Evolutionary conservation across 768 basidiomycete genomes (phyloP).

Genomic region (Tricholoma terreum): DNA sequence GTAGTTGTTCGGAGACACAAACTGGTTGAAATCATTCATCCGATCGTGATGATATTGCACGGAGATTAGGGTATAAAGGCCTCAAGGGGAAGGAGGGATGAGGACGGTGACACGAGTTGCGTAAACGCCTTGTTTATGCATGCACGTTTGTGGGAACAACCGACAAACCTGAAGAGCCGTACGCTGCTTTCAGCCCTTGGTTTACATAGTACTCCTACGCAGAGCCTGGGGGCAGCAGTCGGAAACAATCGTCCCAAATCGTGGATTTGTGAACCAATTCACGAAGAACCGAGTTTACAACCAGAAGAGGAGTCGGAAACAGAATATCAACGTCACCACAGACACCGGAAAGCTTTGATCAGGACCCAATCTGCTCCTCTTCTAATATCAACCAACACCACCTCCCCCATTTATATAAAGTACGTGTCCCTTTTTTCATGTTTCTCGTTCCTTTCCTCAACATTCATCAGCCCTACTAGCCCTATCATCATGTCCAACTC

Average conservation of each 20-base stretch:
- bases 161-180: constrained; percentile 13
- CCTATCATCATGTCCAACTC: constrained; percentile 48
- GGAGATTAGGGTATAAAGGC: constrained; percentile 36
- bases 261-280: constrained; percentile 45
- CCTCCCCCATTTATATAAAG: constrained; percentile 29
- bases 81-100: constrained; percentile 27
- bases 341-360: constrained; percentile 40
- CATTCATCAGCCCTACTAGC: neutral
- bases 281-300: constrained; percentile 43
- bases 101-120: constrained; percentile 3
- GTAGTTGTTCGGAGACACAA: constrained; percentile 9
- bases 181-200: constrained; percentile 13
- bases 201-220: constrained; percentile 17
- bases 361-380: constrained; percentile 53
- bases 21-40: constrained; percentile 10
- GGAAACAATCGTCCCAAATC: constrained; percentile 24
- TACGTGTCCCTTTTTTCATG: constrained; percentile 22
- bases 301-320: constrained; percentile 9
- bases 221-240: neutral
- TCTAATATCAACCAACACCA: constrained; percentile 63
- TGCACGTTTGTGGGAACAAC: constrained; percentile 40
- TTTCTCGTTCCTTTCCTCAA: constrained; percentile 12
- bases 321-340: constrained; percentile 58
- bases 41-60: constrained; percentile 23
- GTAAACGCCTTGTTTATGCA: constrained; percentile 29